Base-by-base conservation (phyloP, 2,329 filamentous ascomycete genomes). In the Septoria linicola region DNA sequence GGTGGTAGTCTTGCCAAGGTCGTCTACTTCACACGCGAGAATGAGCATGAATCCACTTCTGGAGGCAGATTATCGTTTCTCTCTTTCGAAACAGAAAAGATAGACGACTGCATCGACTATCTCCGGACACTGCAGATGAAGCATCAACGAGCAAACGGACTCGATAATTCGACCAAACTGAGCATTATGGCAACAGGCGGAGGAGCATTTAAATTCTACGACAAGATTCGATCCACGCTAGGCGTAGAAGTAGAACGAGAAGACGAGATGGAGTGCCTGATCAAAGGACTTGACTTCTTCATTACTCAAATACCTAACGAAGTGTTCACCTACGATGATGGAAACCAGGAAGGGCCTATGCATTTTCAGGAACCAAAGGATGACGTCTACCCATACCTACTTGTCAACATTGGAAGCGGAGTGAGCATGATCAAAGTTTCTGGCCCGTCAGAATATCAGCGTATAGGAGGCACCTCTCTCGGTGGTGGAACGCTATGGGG, bases 401-500 rank as follows among this genome's bases (percentile, higher is more conserved):
- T 99, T 23, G 93, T 99, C 65, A 99, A 99, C 72, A 99, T 99
- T 61, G 93, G 93, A 39, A 96, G 91, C 6, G 93, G 93, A 44
- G 93, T 99, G 4, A 93, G 87, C 35, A 95, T 99, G 81, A 86
- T 99, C 71, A 97, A 97, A 69, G 93, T 99, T 6, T 95, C 88
- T 0, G 92, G 91, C 0, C 91, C 90, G 0, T 82, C 87, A 48
- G 81, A 89, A 59, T 96, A 87, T 69, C 80, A 95, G 70, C 88
- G 93, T 63, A 92, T 99, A 8, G 93, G 93, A 46, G 93, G 93
- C 54, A 96, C 93, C 2, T 95, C 91, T 3, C 80, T 99, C 0
- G 93, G 93, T 27, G 93, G 93, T 37, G 93, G 93, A n/a, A 99
- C 93, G 1, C 85, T 99, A 45, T 99, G 93, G 93, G 93, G 93